Evolutionary conservation across 352 stramenopile species (phyloP).

Genomic region (Thraustochytrium striatum): DNA sequence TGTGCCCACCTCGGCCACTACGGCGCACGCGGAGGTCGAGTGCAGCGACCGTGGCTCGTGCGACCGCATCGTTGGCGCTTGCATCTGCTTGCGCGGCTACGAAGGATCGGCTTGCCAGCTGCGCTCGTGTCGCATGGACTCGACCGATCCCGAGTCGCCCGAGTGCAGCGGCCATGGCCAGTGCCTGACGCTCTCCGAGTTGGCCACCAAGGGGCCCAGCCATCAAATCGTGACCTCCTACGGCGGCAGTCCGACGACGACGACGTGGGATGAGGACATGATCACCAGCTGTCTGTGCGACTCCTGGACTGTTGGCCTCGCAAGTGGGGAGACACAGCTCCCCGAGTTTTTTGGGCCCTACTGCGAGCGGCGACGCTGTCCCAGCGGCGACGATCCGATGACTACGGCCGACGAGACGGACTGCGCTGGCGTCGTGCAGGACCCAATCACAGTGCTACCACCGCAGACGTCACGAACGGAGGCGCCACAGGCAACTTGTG

Average conservation of each 20-base stretch:
- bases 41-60: conserved; percentile 56
- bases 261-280: conserved; percentile 81
- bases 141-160: conserved; percentile 4
- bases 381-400: conserved; percentile 76
- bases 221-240: conserved; percentile 67
- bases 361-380: conserved; percentile 73
- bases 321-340: conserved; percentile 66
- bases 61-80: conserved; percentile 46
- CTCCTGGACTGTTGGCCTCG: conserved; percentile 65
- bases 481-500: conserved; percentile 69
- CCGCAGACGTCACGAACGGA: not conserved
- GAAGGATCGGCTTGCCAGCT: conserved; percentile 52
- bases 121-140: conserved; percentile 21
- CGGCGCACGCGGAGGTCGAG: conserved; percentile 58
- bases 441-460: not conserved
- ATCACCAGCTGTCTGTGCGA: conserved; percentile 77
- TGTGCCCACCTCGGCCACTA: conserved; percentile 54
- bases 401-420: conserved; percentile 74
- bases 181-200: conserved; percentile 50
- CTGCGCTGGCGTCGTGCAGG: conserved; percentile 58
- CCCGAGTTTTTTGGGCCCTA: conserved; percentile 79
- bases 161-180: conserved; percentile 52
- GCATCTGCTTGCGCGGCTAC: conserved; percentile 53
- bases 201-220: conserved; percentile 55
- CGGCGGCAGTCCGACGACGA: conserved; percentile 53